Evolutionary conservation across 2,329 filamentous ascomycete genomes (phyloP), one percentile per base, ranked within the genome.

Genomic region (Mycosphaerelloides madeirae): DNA sequence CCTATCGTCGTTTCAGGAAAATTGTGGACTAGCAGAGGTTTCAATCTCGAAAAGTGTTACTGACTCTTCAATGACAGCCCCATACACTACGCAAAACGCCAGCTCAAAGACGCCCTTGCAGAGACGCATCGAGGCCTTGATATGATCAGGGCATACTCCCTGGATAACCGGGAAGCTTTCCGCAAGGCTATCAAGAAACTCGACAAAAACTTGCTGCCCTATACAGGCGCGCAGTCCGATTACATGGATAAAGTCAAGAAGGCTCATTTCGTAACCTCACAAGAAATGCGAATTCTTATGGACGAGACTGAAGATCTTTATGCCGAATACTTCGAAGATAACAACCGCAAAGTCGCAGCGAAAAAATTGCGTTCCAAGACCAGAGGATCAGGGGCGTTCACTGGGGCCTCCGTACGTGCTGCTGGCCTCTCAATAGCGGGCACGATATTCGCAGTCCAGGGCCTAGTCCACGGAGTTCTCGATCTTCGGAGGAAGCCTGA

Each of bases 111-210:
- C 37, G 93, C 93, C 0, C 68, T 97, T 38, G 86, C 95, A 59
- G 93, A 97, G 64, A 95, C 89, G 64, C 97, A 98, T 64, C 84
- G 91, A 15, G 85, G 87, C 1, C 75, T 98, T 12, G 93, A 98
- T 63, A 72, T 97, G 35, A 76, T 98, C 47, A 97, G 96, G 68
- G 86, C 87, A 0, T 98, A 95, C 59, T 84, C 89, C 1, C 71
- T 95, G 16, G 74, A 96, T 12, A 98, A 98, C 65, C 80, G 88
- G 38, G 95, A 88, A 0, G 93, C 89, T 0, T 97, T 97, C 61
- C 83, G 90, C 25, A 98, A 98, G 66, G 88, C 98, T 62, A 96
- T 95, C 69, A 98, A 98, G 67, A 98, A 98, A 68, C 97, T 94
- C 64, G 90, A 97, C 74, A 98, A 97, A 69, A 81, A 44, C 80